Percentiles rank a stretch among this genome's conserved stretches.
These are phyloP conservation scores for Podospora sp. DNA, from an alignment of 495 filamentous ascomycete species.

Conservation along the genomic window DNA sequence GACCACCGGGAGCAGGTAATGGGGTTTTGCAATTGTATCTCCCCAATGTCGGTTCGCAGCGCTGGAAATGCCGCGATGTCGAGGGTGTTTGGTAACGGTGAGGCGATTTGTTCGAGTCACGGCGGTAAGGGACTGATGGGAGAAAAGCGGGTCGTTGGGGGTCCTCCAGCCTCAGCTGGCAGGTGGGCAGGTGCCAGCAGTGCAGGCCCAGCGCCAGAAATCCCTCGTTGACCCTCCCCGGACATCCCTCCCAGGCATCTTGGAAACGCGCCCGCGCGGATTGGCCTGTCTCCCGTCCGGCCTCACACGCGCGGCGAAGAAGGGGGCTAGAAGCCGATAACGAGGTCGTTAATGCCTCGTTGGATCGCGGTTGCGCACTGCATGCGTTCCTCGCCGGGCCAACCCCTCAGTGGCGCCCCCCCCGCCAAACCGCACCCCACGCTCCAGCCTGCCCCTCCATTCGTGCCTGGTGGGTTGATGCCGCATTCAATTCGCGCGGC, in stretches of 20 bases:
- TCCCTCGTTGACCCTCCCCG: background rate
- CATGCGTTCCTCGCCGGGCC: background rate
- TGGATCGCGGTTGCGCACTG: background rate
- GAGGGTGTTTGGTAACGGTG: background rate
- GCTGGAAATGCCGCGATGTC: background rate
- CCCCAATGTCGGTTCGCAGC: background rate
- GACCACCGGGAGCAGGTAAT: background rate
- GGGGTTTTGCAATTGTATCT: constrained; percentile 1
- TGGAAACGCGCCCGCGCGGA: background rate
- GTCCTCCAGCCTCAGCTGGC: background rate
- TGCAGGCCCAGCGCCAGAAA: background rate
- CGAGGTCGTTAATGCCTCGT: background rate
- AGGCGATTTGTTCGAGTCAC: constrained; percentile 1
- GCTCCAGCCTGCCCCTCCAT: background rate
- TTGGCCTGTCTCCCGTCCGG: background rate
- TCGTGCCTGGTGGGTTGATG: background rate
- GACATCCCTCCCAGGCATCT: too few species aligned
- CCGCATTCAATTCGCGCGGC: background rate
- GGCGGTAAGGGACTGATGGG: background rate
- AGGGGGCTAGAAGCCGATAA: background rate
- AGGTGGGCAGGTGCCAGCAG: background rate
- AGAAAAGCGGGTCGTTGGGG: background rate
- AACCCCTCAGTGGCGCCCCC: background rate
- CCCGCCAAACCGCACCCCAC: background rate
- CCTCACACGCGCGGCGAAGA: background rate